Evolutionary conservation across 208 protist species (phyloP).

Genomic region (Crithidia acanthocephali): DNA sequence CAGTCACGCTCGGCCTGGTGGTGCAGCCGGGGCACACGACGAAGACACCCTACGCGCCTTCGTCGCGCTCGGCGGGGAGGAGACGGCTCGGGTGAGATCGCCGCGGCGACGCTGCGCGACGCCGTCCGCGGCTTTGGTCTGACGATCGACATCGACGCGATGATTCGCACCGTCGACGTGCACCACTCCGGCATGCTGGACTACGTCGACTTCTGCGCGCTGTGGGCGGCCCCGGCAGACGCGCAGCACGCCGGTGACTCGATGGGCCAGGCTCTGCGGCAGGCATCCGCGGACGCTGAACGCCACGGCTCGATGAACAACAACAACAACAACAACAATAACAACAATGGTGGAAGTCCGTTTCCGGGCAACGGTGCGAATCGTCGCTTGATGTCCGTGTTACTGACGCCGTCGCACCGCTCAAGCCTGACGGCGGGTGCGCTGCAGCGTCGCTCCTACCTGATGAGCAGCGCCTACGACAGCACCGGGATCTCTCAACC

Average conservation of each 20-base stretch:
- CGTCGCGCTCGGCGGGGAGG: constrained; percentile 77
- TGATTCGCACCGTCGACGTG: constrained; percentile 62
- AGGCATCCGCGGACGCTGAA: constrained; percentile 16
- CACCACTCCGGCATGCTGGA: constrained; percentile 55
- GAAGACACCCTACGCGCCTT: constrained; percentile 81
- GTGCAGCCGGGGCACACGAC: constrained; percentile 18
- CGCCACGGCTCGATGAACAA: constrained; percentile 5
- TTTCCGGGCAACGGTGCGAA: background rate
- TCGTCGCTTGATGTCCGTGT: constrained; percentile 19
- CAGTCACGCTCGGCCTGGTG: background rate
- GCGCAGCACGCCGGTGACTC: background rate
- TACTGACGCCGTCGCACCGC: constrained; percentile 21
- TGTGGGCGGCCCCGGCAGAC: constrained; percentile 50
- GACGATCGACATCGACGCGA: constrained; percentile 79
- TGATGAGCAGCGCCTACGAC: background rate
- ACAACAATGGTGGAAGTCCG: background rate
- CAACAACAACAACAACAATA: background rate
- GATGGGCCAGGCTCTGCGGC: constrained; percentile 14
- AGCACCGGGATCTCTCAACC: background rate
- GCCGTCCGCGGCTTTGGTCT: constrained; percentile 69
- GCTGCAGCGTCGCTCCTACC: constrained; percentile 17
- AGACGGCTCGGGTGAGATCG: constrained; percentile 66
- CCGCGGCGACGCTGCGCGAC: constrained; percentile 49
- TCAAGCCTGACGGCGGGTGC: background rate
- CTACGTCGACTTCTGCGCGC: constrained; percentile 73